Percentiles rank a stretch among this genome's conserved stretches.
phyloP scores from a whole-genome alignment of 2,329 filamentous ascomycete genomes.

The Ceratocystis cacaofunesta region DNA sequence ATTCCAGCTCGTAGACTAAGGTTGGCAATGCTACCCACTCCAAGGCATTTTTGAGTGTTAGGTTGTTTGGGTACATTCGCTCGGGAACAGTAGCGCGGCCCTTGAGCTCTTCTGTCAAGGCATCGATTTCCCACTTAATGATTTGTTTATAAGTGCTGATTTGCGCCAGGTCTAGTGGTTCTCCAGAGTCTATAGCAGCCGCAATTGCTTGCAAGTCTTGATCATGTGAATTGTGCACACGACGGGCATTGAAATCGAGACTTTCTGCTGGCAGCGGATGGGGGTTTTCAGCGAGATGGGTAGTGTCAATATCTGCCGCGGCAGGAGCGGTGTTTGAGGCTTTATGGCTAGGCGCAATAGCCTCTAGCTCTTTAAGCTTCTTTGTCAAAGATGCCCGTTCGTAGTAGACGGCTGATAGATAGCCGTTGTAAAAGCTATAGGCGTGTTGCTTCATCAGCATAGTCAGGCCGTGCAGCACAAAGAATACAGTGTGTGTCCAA shows the following conservation, averaged over 20 bases:
- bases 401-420: slow-evolving; percentile 47
- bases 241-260: slow-evolving; percentile 8
- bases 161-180: slow-evolving; percentile 46
- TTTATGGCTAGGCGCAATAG: slow-evolving; percentile 8
- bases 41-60: slow-evolving; percentile 49
- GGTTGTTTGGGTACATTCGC: slow-evolving; percentile 52
- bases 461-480: slow-evolving; percentile 56
- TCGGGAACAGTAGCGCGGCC: slow-evolving; percentile 40
- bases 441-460: slow-evolving; percentile 78
- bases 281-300: slow-evolving; percentile 18
- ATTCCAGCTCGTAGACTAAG: slow-evolving; percentile 64
- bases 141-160: slow-evolving; percentile 48
- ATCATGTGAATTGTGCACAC: slow-evolving; percentile 41
- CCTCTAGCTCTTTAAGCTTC: slow-evolving; percentile 42
- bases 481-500: slow-evolving; percentile 70
- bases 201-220: slow-evolving; percentile 37
- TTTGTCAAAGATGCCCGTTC: slow-evolving; percentile 30
- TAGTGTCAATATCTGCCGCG: slow-evolving; percentile 18
- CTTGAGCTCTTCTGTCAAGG: slow-evolving; percentile 47
- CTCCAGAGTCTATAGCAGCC: slow-evolving; percentile 27
- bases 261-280: slow-evolving; percentile 8
- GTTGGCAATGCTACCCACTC: slow-evolving; percentile 65
- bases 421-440: slow-evolving; percentile 65
- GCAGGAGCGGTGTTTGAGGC: slow-evolving; percentile 14
- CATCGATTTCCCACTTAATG: slow-evolving; percentile 51